Base-by-base conservation (phyloP, 2,329 filamentous ascomycete genomes). In the Aspergillus novoparasiticus region DNA sequence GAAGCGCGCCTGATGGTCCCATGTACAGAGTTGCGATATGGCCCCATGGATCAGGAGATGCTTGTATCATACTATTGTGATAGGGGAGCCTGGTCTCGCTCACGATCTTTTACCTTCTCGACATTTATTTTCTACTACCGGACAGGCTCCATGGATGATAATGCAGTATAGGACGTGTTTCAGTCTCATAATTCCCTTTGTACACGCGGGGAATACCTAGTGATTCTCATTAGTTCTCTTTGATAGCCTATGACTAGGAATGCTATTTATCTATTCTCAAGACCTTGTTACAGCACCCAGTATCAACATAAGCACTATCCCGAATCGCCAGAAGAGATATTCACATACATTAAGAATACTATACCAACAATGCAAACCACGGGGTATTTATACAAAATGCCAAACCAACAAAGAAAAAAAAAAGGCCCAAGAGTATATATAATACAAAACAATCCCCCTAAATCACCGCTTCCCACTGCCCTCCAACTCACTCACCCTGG, bases 401-500 rank as follows among this genome's bases (percentile, higher is more conserved):
- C 36, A 41, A 16, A 16, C 34, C 14, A 16, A 36, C 12, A 16
- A 4, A 36, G 34, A 36, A 36, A 36, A 36, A 16, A 36, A 36
- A 41, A n/a, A n/a, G n/a, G 16, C 19, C 6, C 39, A 41, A 41
- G 39, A n/a, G 39, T 6, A 36, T 6, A 16, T 36, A 36, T 36
- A 8, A 36, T 36, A 36, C 34, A 36, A 36, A 16, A 6, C 0
- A 8, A 36, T 6, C 5, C 14, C 34, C 34, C 34, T 28, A 34
- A 55, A 54, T 54, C 16, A 50, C 46, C 45, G 26, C 54, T 57
- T 61, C 32, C 26, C 21, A 57, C 46, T 46, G 26, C 57, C 64
- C 12, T 66, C 62, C 55, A 66, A 41, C 56, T 66, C 64, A 43
- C 59, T 58, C 16, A 66, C 19, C 28, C 62, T 43, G 16, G 60